Conservation (phyloP, 2,329 filamentous ascomycete genomes). For the Pestalotiopsis sp. region DNA sequence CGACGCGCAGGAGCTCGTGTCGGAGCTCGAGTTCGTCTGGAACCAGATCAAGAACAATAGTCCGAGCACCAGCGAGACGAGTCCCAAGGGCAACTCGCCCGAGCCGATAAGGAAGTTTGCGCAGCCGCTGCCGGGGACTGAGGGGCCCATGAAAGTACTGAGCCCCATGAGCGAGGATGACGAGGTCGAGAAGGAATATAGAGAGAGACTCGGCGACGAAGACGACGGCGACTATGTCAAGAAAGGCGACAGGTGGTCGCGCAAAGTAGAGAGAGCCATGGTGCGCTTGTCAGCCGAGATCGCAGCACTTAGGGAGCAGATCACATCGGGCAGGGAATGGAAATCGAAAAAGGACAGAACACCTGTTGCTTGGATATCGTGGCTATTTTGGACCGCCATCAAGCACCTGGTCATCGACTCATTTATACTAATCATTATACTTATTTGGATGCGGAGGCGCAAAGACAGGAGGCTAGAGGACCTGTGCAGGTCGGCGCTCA, state of each 20-base stretch:
- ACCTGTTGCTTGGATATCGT: slow-evolving; percentile 70
- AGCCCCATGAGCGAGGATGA: slow-evolving; percentile 87
- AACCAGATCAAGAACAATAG: slow-evolving; percentile 93
- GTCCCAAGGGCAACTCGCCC: slow-evolving; percentile 46
- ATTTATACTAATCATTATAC: slow-evolving; percentile 64
- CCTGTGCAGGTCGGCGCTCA: slow-evolving; percentile 67
- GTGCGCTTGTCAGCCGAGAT: slow-evolving; percentile 92
- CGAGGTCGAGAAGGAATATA: slow-evolving; percentile 62
- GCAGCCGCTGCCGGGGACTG: slow-evolving; percentile 50
- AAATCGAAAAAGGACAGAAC: slow-evolving; percentile 66
- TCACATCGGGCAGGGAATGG: slow-evolving; percentile 76
- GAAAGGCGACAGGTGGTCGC: slow-evolving; percentile 69
- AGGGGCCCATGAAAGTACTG: slow-evolving; percentile 69
- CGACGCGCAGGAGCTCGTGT: slow-evolving; percentile 86
- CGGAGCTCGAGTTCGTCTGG: slow-evolving; percentile 99
- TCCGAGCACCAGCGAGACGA: slow-evolving; percentile 63
- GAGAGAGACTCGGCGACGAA: slow-evolving; percentile 43
- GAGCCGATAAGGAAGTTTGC: slow-evolving; percentile 46
- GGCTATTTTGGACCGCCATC: slow-evolving; percentile 68
- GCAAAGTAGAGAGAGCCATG: slow-evolving; percentile 81
- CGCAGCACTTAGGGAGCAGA: slow-evolving; percentile 88
- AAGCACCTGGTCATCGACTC: slow-evolving; percentile 78
- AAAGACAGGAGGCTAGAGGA: slow-evolving; percentile 75
- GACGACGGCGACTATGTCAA: slow-evolving; percentile 42
- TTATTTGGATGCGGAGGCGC: slow-evolving; percentile 73